Percentiles rank a stretch among this genome's conserved stretches.
These are phyloP conservation scores for Circinella minor DNA, from an alignment of 371 early-diverging fungal species.

Conservation along the genomic window DNA sequence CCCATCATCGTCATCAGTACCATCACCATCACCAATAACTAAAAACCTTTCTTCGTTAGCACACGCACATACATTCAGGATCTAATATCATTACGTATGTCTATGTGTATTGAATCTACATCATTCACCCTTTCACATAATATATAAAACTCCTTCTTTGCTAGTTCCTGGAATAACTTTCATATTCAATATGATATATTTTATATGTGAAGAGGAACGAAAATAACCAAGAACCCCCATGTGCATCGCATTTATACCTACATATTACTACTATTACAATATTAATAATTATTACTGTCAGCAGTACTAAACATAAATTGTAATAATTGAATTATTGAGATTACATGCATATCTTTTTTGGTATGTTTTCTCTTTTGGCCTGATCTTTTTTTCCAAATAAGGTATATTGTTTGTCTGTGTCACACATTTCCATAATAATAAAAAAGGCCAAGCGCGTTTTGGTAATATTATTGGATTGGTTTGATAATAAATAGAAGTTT, in stretches of 20 bases:
- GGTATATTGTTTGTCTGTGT: not conserved
- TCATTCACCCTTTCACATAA: no score
- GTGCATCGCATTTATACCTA: no score
- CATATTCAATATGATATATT: not conserved
- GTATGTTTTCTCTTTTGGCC: no score
- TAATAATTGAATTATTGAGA: not conserved
- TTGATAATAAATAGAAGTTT: not conserved
- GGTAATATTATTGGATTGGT: constrained; percentile 1
- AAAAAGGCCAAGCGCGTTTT: constrained; percentile 5
- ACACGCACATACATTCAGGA: no score
- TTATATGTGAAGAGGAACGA: not conserved
- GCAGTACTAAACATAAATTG: no score
- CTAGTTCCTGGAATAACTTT: not conserved
- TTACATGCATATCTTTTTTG: not conserved
- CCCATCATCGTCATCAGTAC: no score
- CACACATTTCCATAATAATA: not conserved
- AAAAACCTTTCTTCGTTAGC: no score
- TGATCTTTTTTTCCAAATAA: not conserved
- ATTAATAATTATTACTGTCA: no score
- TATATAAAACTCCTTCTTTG: not conserved
- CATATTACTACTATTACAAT: no score
- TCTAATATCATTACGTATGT: no score
- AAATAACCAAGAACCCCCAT: not conserved
- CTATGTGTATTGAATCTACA: no score
- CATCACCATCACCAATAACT: no score